phyloP scores from a whole-genome alignment of 768 basidiomycete species.

The Tulasnella sp. region DNA sequence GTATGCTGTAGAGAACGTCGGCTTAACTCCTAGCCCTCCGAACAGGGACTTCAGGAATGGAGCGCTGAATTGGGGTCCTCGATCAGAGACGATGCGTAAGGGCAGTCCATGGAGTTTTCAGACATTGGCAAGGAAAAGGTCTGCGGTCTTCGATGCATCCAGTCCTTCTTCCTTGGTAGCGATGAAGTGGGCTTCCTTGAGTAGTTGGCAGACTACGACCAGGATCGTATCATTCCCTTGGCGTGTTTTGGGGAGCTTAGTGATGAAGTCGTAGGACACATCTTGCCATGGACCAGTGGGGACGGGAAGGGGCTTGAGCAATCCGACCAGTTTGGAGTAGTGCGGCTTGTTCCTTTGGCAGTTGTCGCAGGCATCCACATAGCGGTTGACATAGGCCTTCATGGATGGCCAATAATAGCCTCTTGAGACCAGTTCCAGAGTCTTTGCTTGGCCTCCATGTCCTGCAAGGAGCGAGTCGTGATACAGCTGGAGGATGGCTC shows the following conservation, averaged over 20 bases:
- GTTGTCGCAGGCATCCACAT: conserved; percentile 34
- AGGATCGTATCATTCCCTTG: not conserved
- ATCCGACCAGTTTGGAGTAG: conserved; percentile 30
- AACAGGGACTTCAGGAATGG: conserved; percentile 10
- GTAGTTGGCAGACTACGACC: not conserved
- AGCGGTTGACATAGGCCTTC: conserved; percentile 32
- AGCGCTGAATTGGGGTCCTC: no score
- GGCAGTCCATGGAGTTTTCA: conserved; percentile 33
- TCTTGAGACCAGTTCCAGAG: conserved; percentile 30
- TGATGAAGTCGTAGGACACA: conserved; percentile 30
- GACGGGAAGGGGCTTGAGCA: conserved; percentile 33
- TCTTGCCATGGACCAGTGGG: conserved; percentile 36
- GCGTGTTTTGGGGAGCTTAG: no score
- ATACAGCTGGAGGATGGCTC: not conserved
- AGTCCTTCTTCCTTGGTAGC: conserved; percentile 29
- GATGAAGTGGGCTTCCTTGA: not conserved
- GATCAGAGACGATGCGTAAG: not conserved
- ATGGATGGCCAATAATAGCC: conserved; percentile 34
- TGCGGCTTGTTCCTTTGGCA: conserved; percentile 33
- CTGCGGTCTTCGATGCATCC: conserved; percentile 37
- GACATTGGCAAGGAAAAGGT: conserved; percentile 42
- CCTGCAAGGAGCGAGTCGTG: not conserved
- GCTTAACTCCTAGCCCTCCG: not conserved
- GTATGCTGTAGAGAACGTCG: no score
- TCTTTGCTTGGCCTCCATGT: conserved; percentile 32